phyloP scores from a whole-genome alignment of 2,329 filamentous ascomycete genomes.

The Talaromyces sp. region DNA sequence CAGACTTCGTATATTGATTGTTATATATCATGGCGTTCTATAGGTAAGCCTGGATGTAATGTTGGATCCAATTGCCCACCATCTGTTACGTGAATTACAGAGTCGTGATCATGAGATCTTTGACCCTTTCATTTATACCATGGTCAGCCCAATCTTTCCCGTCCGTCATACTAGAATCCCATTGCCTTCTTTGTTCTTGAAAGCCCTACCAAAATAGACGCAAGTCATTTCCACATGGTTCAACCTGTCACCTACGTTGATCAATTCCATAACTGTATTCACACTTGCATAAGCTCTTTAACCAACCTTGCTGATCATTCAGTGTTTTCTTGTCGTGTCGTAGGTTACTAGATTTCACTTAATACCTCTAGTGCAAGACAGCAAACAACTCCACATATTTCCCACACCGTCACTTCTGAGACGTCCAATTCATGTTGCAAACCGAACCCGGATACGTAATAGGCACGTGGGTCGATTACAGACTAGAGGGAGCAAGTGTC shows the following conservation, averaged over 20 bases:
- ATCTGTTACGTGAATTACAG: not conserved
- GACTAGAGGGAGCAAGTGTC: not conserved
- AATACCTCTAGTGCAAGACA: not conserved
- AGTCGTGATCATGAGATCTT: not conserved
- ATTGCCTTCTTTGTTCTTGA: not conserved
- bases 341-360: not conserved
- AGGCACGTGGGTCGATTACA: not conserved
- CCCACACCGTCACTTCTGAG: not conserved
- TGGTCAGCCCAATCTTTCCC: not conserved
- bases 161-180: not conserved
- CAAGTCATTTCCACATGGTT: not conserved
- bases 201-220: not conserved
- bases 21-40: not conserved
- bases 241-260: not conserved
- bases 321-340: not conserved
- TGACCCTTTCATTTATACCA: not conserved
- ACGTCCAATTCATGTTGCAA: not conserved
- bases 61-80: not conserved
- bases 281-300: not conserved
- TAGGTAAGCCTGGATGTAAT: not conserved
- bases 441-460: not conserved
- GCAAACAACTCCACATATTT: not conserved
- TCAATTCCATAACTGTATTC: not conserved
- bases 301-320: not conserved
- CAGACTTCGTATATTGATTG: not conserved